These are phyloP conservation scores for Puccinellia tenuiflora DNA, from an alignment of 176 grass and related monocot species.

Conservation along the genomic window DNA sequence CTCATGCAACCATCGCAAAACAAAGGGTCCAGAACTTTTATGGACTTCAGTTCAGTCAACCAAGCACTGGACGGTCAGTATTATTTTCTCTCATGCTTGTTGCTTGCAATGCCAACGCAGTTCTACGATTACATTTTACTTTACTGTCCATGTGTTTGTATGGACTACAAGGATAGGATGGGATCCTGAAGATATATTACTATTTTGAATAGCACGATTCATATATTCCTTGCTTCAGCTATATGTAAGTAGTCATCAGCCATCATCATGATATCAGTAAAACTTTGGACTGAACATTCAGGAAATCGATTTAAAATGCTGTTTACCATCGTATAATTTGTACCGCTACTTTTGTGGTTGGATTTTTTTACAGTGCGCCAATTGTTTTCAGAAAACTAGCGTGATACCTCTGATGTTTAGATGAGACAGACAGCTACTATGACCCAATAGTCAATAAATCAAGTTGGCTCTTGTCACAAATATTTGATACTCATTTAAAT, in stretches of 20 bases:
- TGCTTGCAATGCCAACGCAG: neutral
- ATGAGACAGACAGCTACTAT: neutral
- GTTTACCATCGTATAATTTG: neutral
- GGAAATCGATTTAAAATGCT: neutral
- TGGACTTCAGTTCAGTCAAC: conserved; percentile 70
- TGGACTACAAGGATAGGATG: neutral
- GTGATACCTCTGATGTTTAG: neutral
- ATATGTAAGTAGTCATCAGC: neutral
- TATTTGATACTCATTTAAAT: neutral
- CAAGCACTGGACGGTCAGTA: conserved; percentile 65
- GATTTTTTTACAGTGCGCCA: neutral
- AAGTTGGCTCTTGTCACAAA: neutral
- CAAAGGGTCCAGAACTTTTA: conserved; percentile 64
- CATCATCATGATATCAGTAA: neutral
- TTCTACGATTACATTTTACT: neutral
- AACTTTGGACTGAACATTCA: neutral
- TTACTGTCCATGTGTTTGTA: neutral
- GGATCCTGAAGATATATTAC: neutral
- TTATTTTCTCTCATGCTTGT: neutral
- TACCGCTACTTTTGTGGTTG: neutral
- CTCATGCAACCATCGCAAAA: conserved; percentile 63
- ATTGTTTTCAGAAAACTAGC: neutral
- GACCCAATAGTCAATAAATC: neutral
- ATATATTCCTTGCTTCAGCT: neutral
- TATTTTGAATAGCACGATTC: neutral